These are phyloP conservation scores for Venturia asperata DNA, from an alignment of 2,329 filamentous ascomycete genomes.

Conservation along the genomic window DNA sequence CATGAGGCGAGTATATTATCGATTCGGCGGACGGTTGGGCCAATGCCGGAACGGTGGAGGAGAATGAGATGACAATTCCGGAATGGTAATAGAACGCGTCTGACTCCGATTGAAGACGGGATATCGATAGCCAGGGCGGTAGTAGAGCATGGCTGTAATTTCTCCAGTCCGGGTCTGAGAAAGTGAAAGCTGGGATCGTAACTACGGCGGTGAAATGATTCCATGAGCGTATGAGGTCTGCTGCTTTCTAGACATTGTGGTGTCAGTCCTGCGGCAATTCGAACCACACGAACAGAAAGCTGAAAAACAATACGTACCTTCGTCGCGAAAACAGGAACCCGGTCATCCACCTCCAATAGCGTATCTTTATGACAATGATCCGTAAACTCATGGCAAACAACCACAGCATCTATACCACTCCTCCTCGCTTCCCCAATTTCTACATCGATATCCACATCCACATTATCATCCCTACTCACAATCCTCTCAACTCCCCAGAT, in stretches of 20 bases:
- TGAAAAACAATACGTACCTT: slow-evolving; percentile 27
- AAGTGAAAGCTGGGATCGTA: slow-evolving; percentile 42
- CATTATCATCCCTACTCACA: slow-evolving; percentile 22
- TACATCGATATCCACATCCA: slow-evolving; percentile 34
- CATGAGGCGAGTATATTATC: slow-evolving; percentile 59
- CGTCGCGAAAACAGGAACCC: slow-evolving; percentile 54
- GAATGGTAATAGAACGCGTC: slow-evolving; percentile 56
- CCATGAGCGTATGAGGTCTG: slow-evolving; percentile 50
- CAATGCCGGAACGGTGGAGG: slow-evolving; percentile 24
- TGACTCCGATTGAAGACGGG: slow-evolving; percentile 44
- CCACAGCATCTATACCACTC: slow-evolving; percentile 50
- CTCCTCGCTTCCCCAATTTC: slow-evolving; percentile 24
- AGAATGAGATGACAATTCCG: slow-evolving; percentile 53
- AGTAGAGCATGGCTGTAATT: slow-evolving; percentile 40
- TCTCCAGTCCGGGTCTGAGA: slow-evolving; percentile 38
- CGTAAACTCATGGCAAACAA: slow-evolving; percentile 59
- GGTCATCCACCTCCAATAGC: slow-evolving; percentile 46
- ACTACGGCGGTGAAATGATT: slow-evolving; percentile 52
- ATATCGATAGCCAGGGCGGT: slow-evolving; percentile 56
- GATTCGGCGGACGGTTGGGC: slow-evolving; percentile 41
- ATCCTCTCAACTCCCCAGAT: slow-evolving; percentile 40
- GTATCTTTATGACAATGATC: slow-evolving; percentile 61
- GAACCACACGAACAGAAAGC: too few species aligned
- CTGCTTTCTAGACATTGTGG: slow-evolving; percentile 41
- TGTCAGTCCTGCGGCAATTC: not conserved